Percentiles rank a stretch among this genome's conserved stretches.
Conservation (phyloP, 2,329 filamentous ascomycete genomes). For the Pseudogymnoascus sp. region DNA sequence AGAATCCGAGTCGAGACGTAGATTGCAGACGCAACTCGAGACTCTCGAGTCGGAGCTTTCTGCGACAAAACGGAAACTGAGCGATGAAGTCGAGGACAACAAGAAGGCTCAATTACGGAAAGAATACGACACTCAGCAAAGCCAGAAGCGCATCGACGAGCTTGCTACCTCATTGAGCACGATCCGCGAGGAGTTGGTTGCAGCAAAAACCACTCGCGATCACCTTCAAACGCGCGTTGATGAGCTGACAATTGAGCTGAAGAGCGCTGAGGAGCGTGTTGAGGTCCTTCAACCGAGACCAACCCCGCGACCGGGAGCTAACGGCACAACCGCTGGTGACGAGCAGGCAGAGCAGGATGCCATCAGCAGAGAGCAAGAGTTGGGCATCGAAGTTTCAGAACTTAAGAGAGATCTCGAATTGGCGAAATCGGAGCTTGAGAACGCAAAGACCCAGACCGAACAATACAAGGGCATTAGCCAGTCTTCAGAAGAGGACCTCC, state of each 20-base stretch:
- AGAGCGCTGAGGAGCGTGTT: constrained; percentile 81
- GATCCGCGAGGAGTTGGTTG: constrained; percentile 78
- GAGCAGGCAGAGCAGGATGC: constrained; percentile 52
- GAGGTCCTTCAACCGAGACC: constrained; percentile 76
- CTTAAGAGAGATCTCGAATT: constrained; percentile 83
- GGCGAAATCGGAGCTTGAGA: constrained; percentile 71
- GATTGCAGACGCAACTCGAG: constrained; percentile 73
- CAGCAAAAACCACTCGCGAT: constrained; percentile 79
- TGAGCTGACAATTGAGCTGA: constrained; percentile 80
- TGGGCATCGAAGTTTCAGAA: constrained; percentile 77
- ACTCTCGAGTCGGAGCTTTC: constrained; percentile 71
- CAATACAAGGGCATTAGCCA: constrained; percentile 87
- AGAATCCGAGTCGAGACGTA: constrained; percentile 74
- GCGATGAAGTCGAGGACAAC: constrained; percentile 73
- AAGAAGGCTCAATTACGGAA: constrained; percentile 79
- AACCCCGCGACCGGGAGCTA: constrained; percentile 51
- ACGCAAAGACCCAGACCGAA: constrained; percentile 72
- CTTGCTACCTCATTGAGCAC: constrained; percentile 73
- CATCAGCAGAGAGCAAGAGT: constrained; percentile 65
- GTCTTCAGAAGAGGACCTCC: constrained; percentile 77
- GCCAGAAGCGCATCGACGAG: constrained; percentile 87
- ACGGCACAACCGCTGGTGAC: constrained; percentile 38
- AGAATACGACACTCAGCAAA: constrained; percentile 84
- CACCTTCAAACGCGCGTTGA: constrained; percentile 84
- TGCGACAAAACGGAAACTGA: constrained; percentile 73